phyloP scores from a whole-genome alignment of 805 yeast species.

The Monosporozyma aerobia region DNA sequence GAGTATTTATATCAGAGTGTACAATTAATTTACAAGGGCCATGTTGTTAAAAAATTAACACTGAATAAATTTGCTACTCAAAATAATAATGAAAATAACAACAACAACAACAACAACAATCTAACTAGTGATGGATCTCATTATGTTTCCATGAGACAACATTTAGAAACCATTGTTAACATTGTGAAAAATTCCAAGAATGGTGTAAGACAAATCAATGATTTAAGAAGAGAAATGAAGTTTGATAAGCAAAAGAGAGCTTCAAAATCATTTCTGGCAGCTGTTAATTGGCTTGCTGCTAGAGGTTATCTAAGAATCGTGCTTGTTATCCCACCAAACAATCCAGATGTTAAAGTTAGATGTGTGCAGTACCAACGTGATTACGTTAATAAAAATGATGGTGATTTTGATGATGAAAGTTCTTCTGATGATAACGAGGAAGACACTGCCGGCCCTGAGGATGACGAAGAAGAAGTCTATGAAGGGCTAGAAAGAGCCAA shows the following conservation, averaged over 20 bases:
- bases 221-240: conserved; percentile 50
- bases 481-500: conserved; percentile 24
- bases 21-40: conserved; percentile 35
- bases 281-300: conserved; percentile 37
- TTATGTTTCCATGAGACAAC: conserved; percentile 22
- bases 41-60: conserved; percentile 45
- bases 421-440: conserved; percentile 16
- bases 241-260: conserved; percentile 36
- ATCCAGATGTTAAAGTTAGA: conserved; percentile 39
- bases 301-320: conserved; percentile 42
- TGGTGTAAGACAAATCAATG: conserved; percentile 50
- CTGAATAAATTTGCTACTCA: conserved; percentile 37
- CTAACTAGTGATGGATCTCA: conserved; percentile 1
- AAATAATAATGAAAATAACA: conserved; percentile 14
- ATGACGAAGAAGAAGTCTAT: conserved; percentile 3
- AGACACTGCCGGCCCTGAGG: conserved; percentile 4
- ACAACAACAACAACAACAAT: conserved; percentile 9
- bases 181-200: conserved; percentile 50
- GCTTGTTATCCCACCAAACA: conserved; percentile 40
- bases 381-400: conserved; percentile 26
- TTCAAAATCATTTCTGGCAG: conserved; percentile 41
- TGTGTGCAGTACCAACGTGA: conserved; percentile 38
- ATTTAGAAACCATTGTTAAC: conserved; percentile 34
- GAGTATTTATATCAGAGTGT: conserved; percentile 40
- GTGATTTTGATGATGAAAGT: conserved; percentile 17